Conservation (phyloP, 73 alveolate species). For the Stentor coeruleus region DNA sequence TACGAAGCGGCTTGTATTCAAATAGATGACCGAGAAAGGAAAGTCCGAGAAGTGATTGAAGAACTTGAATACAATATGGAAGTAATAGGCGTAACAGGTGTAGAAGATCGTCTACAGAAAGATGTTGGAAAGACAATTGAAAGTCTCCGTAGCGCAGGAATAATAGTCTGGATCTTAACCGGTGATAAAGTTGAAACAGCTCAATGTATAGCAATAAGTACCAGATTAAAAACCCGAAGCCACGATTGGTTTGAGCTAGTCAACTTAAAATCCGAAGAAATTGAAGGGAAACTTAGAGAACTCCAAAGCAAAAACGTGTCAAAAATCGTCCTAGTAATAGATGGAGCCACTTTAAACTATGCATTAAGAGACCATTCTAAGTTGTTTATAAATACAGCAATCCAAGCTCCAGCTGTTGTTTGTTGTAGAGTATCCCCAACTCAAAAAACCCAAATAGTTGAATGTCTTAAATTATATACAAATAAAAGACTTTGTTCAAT, state of each 20-base stretch:
- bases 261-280: constrained; percentile 27
- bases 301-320: constrained; percentile 23
- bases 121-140: constrained; percentile 79
- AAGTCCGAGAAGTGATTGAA: constrained; percentile 55
- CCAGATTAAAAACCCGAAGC: constrained; percentile 43
- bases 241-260: constrained; percentile 39
- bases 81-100: constrained; percentile 88
- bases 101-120: constrained; percentile 88
- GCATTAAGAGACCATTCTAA: constrained; percentile 34
- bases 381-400: constrained; percentile 36
- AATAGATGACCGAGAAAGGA: constrained; percentile 69
- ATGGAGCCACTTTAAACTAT: constrained; percentile 37
- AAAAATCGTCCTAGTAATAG: constrained; percentile 46
- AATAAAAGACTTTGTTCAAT: constrained; percentile 81
- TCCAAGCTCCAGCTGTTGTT: constrained; percentile 70
- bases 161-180: constrained; percentile 90
- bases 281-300: constrained; percentile 25
- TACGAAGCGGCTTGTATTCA: constrained; percentile 71
- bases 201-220: constrained; percentile 85
- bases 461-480: constrained; percentile 74
- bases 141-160: constrained; percentile 82
- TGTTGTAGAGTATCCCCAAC: constrained; percentile 98
- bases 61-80: constrained; percentile 84
- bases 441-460: constrained; percentile 83
- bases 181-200: constrained; percentile 96